Evolutionary conservation across 768 basidiomycete species (phyloP).

Genomic region (Podaxis pistillaris): DNA sequence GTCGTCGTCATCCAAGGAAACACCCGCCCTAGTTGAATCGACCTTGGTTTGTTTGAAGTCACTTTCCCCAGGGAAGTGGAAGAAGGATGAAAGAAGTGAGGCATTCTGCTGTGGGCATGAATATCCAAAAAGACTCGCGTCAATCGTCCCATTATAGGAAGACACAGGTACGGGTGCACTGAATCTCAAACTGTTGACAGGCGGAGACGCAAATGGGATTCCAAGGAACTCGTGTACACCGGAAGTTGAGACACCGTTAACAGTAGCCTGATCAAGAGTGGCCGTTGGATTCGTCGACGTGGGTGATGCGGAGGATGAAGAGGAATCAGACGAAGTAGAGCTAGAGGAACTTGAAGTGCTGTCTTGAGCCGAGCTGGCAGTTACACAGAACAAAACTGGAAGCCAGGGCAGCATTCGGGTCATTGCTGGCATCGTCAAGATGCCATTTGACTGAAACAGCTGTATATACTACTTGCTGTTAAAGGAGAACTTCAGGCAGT

Average conservation of each 20-base stretch:
- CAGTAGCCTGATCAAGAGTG: constrained; percentile 10
- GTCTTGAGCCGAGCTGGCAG: constrained; percentile 1
- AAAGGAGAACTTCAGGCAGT: neutral
- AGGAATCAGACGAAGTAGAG: neutral
- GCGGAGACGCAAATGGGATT: constrained; percentile 18
- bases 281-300: constrained; percentile 6
- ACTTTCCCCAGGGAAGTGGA: neutral
- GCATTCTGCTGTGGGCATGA: constrained; percentile 17
- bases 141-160: constrained; percentile 15
- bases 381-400: neutral
- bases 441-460: no score
- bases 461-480: constrained; percentile 3
- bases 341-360: neutral
- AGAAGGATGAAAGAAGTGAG: neutral
- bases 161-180: constrained; percentile 11
- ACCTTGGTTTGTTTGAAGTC: neutral
- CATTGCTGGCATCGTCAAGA: neutral
- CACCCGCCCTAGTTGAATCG: constrained; percentile 5
- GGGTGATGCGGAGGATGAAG: neutral
- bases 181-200: constrained; percentile 17
- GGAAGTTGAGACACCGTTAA: constrained; percentile 7
- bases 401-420: neutral
- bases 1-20: constrained; percentile 10
- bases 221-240: constrained; percentile 18
- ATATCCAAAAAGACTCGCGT: constrained; percentile 14